A percentile compares a stretch with the other conserved stretches of the same genome.
Conservation (phyloP, 2,329 filamentous ascomycete genomes). For the Ceratocystis papillata region DNA sequence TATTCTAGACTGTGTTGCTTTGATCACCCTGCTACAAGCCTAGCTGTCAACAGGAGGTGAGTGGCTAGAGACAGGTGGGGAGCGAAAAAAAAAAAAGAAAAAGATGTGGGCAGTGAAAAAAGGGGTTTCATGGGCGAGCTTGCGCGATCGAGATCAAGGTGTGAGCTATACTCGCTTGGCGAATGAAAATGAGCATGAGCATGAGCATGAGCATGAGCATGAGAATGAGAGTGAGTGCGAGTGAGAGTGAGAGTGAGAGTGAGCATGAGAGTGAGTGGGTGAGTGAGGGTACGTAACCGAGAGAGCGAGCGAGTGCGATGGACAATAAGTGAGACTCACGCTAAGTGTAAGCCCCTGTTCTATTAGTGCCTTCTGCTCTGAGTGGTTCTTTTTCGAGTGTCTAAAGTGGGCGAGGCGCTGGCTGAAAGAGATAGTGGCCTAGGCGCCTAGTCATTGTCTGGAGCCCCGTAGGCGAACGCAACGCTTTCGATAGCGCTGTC, state of each 20-base stretch:
- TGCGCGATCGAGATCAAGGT: no score
- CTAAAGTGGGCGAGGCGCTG: neutral
- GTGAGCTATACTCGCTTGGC: neutral
- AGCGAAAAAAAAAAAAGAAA: neutral
- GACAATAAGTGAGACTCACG: neutral
- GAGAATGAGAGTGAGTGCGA: neutral
- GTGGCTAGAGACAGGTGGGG: neutral
- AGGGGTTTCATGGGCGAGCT: no score
- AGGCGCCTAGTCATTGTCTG: neutral
- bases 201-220: neutral
- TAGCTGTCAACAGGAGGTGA: neutral
- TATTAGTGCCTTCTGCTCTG: no score
- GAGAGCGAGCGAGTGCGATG: neutral
- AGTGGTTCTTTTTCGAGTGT: no score
- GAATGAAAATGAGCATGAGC: neutral
- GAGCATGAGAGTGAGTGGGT: neutral
- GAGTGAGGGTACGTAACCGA: neutral
- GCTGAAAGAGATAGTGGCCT: neutral
- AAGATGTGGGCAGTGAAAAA: neutral
- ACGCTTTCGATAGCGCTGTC: no score
- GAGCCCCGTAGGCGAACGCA: no score
- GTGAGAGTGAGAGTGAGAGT: neutral
- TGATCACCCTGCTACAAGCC: neutral
- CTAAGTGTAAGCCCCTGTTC: neutral
- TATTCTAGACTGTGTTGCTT: conserved; percentile 1